Evolutionary conservation across 768 basidiomycete genomes (phyloP), one percentile per base, ranked within the genome.

Genomic region (Crepidotus variabilis): DNA sequence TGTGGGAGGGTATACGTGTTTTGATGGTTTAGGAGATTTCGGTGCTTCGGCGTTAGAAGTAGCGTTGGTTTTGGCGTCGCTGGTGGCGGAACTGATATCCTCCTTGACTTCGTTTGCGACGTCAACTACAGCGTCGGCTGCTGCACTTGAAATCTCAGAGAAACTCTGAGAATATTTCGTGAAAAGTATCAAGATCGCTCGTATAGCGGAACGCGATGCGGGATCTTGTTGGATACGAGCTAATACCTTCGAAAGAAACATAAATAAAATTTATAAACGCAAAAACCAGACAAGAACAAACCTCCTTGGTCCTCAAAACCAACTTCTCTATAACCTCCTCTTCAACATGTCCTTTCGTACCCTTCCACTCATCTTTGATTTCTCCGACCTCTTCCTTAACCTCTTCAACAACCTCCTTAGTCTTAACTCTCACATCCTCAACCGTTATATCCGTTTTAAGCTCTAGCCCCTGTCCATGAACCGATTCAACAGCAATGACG

Each of bases 151-250:
- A 2, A 61, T 51, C 0, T 56, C 51, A 6, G 47, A 50, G 33
- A 71, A 33, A 61, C 61, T 71, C 22, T 63, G 52, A 0, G 69
- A 61, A 52, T 75, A 74, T 63, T 75, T 75, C 2, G 63, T 67
- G 20, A 66, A 55, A 1, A 77, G 63, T 21, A 61, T 54, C 18
- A 74, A 57, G 9, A 75, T 63, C 2, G 72, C 65, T 9, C 60
- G 60, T 24, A 77, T 57, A 0, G 75, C 73, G 2, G 55, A 48
- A n/a, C 67, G 65, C 6, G 69, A 69, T 36, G 69, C 57, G 10
- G 66, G 68, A 50, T 74, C 70, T 58, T 66, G 57, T 35, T 71
- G 71, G 7, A 70, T 66, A 22, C 66, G 69, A 22, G 67, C 47
- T 8, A 74, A 51, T 11, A 71, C 55, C 72, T 71, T 36, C 1